Evolutionary conservation across 2,329 filamentous ascomycete genomes (phyloP), one percentile per base, ranked within the genome.

Genomic region (Colletotrichum musicola): DNA sequence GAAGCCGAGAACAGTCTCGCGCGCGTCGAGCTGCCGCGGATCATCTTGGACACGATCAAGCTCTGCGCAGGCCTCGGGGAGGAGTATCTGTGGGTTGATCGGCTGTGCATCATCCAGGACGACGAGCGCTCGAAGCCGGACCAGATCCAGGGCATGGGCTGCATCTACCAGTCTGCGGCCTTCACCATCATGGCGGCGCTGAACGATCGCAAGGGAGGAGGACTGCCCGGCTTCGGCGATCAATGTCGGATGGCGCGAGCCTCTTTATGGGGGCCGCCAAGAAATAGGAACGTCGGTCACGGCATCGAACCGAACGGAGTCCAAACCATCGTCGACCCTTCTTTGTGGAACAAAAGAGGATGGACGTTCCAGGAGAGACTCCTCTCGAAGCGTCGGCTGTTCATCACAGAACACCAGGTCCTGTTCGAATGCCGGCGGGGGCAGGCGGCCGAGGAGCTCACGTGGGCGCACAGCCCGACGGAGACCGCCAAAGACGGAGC

Each of bases 81-180:
- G 22, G 76, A 78, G 0, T 79, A 81, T 65, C 74, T 85, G 16
- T 85, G 83, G 83, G 79, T 85, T 22, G 83, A 85, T 65, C 76
- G 78, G 49, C 74, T 83, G 47, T 83, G 81, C 64, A 81, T 83
- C 60, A 75, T 82, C 2, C 83, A 85, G 68, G 81, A 83, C 64
- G 80, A 83, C 61, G 73, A 76, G 18, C 72, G 73, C 16, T 78
- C 81, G 66, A 78, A 77, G 70, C 77, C 78, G 20, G 74, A 75
- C 14, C 79, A 84, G 59, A 75, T 82, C 49, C 74, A 75, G 27
- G 76, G 82, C 68, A 84, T 85, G 82, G 81, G 81, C 22, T 79
- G 76, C 56, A 75, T 84, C 47, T 84, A 83, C 71, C 74, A 79
- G 25, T 81, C 82, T 56, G 79, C 83, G 5, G 80, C 80, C 54